Base-by-base conservation (phyloP, 2,329 filamentous ascomycete genomes). In the Coniochaeta pulveracea region DNA sequence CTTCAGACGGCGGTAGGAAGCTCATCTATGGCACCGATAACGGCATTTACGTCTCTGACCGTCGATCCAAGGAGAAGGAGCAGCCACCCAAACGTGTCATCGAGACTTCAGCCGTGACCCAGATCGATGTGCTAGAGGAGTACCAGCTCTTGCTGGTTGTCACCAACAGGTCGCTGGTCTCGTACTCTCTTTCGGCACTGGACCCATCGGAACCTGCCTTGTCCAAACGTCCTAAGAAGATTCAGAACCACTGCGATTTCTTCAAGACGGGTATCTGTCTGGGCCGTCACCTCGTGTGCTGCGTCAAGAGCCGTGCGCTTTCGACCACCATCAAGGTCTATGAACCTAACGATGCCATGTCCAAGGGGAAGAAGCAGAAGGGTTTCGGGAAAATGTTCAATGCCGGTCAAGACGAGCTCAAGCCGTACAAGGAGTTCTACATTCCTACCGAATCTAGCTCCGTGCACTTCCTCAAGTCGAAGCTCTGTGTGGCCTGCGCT, bases 301-400 rank as follows among this genome's bases (percentile, higher is more conserved):
- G 85, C 46, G 91, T 96, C 49, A 96, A 94, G 64, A 93, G 85
- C 25, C 89, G 83, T 12, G 84, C 88, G 3, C 65, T 96, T 19
- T 94, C 85, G 34, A 93, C 85, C 10, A 96, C 89, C 2, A 94
- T 98, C 65, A 96, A 96, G 60, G 91, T 96, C n/a, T 96, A 85
- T 58, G 89, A 98, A 60, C 91, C 91, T 1, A 94, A 93, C 60
- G 91, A 96, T 52, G 82, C 85, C 40, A 81, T 93, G 69, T 80
- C 82, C 35, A 91, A 88, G 63, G 85, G 84, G 37, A 93, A 91
- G 65, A 95, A 93, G 64, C 93, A 94, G 54, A 91, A 88, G 49
- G 89, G 91, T 12, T 79, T 98, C 39, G 80, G 84, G 44, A 94
- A 93, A 62, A 93, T 98, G 78, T 89, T 98, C 60, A 85, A 85